Evolutionary conservation across 805 yeast genomes (phyloP).

Genomic region (Ogataea wickerhamii): DNA sequence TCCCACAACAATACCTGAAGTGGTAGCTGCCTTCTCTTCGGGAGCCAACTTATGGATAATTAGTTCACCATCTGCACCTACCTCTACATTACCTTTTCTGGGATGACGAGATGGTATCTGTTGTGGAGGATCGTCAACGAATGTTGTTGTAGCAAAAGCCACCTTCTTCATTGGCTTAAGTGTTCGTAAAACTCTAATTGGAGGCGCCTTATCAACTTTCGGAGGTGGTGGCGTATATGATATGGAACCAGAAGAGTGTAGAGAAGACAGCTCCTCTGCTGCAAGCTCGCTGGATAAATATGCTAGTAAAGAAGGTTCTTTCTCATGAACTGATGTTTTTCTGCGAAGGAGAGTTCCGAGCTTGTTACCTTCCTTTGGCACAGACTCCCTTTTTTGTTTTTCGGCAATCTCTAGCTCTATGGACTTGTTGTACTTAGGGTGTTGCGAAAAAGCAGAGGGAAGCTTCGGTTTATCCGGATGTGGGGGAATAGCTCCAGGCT

Average conservation of each 20-base stretch:
- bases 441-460: slow-evolving; percentile 44
- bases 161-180: slow-evolving; percentile 55
- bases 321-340: slow-evolving; percentile 23
- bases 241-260: slow-evolving; percentile 8
- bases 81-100: slow-evolving; percentile 66
- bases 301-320: slow-evolving; percentile 12
- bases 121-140: slow-evolving; percentile 83
- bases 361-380: slow-evolving; percentile 20
- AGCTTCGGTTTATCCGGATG: slow-evolving; percentile 46
- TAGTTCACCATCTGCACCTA: slow-evolving; percentile 32
- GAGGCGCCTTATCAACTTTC: slow-evolving; percentile 26
- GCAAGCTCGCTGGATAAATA: slow-evolving; percentile 17
- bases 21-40: slow-evolving; percentile 34
- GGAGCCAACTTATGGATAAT: slow-evolving; percentile 33
- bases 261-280: slow-evolving; percentile 9
- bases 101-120: slow-evolving; percentile 89
- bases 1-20: slow-evolving; percentile 75
- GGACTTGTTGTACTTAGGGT: slow-evolving; percentile 29
- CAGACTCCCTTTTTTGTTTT: slow-evolving; percentile 17
- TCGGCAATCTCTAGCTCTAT: slow-evolving; percentile 22
- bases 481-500: slow-evolving; percentile 45
- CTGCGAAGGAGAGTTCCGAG: slow-evolving; percentile 32
- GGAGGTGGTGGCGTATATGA: slow-evolving; percentile 27
- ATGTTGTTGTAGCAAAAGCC: slow-evolving; percentile 70
- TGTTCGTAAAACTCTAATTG: slow-evolving; percentile 25